Base-by-base conservation (phyloP, 202 grass and related monocot genomes). In the Schoenoplectus triqueter region DNA sequence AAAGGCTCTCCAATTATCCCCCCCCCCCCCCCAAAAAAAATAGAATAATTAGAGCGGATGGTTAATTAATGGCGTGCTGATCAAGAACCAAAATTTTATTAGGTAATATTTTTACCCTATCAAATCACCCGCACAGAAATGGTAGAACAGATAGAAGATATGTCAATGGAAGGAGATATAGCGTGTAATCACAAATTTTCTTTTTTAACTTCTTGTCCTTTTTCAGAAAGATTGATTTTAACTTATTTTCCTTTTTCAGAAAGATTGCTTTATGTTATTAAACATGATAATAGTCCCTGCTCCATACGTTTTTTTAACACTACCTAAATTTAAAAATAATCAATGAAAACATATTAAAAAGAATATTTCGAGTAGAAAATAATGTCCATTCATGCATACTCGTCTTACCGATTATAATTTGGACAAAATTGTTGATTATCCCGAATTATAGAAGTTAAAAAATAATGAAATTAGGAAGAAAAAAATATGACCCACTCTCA, bases 51-150 rank as follows among this genome's bases (percentile, higher is more conserved):
- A 17, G 9, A 5, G 1, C 2, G 7, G 46, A 51, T 50, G 8
- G 69, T 73, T 51, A 73, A 48, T 48, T 71, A 71, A 48, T 71
- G 42, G 68, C n/a, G 14, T 71, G 44, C 6, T 18, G 15, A 71
- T 19, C 68, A 71, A 71, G 15, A 21, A 67, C 44, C 42, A 48
- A 71, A 46, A 47, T 0, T 5, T 51, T 11, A 50, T 52, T 73
- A 52, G 70, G 47, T 74, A 22, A 74, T 18, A 11, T 54, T 31
- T 52, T 46, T 47, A 17, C 17, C 17, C 67, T 47, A 46, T 9
- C 67, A 70, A 47, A 18, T 47, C 15, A 46, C 67, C 14, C 2
- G 6, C 0, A 22, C 13, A 22, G 47, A 47, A 70, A 46, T 69
- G 11, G 11, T 7, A 45, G 40, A 69, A 69, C 66, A 5, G 41